These are phyloP conservation scores for Scedosporium minutisporum DNA, from an alignment of 2,329 filamentous ascomycete species.

Conservation along the genomic window DNA sequence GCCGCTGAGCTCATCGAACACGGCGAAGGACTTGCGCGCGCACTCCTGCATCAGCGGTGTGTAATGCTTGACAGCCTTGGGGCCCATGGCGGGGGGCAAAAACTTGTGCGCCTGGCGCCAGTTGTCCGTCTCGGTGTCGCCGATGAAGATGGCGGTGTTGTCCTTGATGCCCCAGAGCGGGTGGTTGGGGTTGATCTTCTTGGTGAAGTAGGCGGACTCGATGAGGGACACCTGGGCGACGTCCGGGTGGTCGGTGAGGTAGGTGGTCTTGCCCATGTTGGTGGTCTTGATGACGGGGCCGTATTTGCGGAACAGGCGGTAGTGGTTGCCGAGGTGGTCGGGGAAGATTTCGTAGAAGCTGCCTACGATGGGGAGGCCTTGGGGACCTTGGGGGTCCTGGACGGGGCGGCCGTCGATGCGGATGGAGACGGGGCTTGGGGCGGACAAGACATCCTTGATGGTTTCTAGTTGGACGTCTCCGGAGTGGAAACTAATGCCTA, in stretches of 20 bases:
- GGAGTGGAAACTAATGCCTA: conserved; percentile 17
- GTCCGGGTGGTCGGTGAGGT: conserved; percentile 40
- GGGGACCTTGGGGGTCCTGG: conserved; percentile 39
- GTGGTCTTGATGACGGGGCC: conserved; percentile 41
- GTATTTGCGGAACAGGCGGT: conserved; percentile 42
- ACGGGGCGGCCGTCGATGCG: conserved; percentile 39
- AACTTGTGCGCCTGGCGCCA: conserved; percentile 51
- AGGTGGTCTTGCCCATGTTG: conserved; percentile 39
- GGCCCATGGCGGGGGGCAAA: conserved; percentile 46
- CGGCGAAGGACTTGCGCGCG: conserved; percentile 38
- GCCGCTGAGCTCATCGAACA: conserved; percentile 41
- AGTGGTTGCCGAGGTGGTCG: conserved; percentile 47
- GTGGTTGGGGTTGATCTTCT: conserved; percentile 40
- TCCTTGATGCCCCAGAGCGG: conserved; percentile 34
- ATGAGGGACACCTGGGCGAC: conserved; percentile 34
- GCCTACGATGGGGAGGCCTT: conserved; percentile 37
- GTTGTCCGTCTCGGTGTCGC: conserved; percentile 40
- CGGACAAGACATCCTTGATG: conserved; percentile 24
- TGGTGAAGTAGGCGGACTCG: conserved; percentile 44
- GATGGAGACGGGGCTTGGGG: conserved; percentile 26
- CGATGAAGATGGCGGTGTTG: conserved; percentile 31
- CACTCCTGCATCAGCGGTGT: conserved; percentile 48
- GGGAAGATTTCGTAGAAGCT: conserved; percentile 46
- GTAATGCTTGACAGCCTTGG: conserved; percentile 53
- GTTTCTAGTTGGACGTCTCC: conserved; percentile 21